Conservation (phyloP, 495 filamentous ascomycete species). For the Friedmanniomyces simplex region DNA sequence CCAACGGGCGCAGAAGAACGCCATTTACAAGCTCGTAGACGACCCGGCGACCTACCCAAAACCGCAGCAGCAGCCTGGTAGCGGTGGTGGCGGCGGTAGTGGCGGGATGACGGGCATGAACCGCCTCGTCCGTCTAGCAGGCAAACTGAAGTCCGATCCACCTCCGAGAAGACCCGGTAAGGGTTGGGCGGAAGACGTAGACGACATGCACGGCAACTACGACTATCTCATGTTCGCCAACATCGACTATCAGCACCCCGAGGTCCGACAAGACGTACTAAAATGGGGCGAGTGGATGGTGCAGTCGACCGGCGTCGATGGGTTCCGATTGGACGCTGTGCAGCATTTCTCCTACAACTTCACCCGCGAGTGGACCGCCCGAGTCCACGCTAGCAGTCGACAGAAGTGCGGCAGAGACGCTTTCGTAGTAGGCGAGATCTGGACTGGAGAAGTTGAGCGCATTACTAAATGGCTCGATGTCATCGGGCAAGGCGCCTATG, state of each 20-base stretch:
- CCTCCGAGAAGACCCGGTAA: slow-evolving; percentile 31
- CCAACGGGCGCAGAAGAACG: slow-evolving; percentile 43
- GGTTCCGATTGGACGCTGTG: slow-evolving; percentile 64
- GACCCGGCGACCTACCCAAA: slow-evolving; percentile 27
- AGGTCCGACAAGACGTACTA: slow-evolving; percentile 53
- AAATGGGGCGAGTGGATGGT: slow-evolving; percentile 60
- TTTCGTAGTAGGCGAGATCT: slow-evolving; percentile 68
- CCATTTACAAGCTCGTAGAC: slow-evolving; percentile 58
- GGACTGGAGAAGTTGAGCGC: slow-evolving; percentile 48
- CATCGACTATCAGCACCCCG: slow-evolving; percentile 55
- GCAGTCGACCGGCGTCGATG: slow-evolving; percentile 46
- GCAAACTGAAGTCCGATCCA: neutral
- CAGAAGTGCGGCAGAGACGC: slow-evolving; percentile 36
- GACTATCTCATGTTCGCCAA: slow-evolving; percentile 57
- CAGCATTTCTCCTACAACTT: slow-evolving; percentile 62
- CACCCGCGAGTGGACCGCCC: slow-evolving; percentile 47
- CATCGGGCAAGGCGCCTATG: slow-evolving; percentile 36
- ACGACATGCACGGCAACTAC: slow-evolving; percentile 57
- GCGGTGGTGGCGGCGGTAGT: too few species aligned
- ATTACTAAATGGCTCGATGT: slow-evolving; percentile 49
- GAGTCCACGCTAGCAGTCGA: slow-evolving; percentile 37
- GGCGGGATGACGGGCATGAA: too few species aligned
- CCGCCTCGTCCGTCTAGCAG: neutral
- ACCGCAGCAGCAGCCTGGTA: neutral
- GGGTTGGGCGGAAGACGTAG: slow-evolving; percentile 57